Evolutionary conservation across 2,329 filamentous ascomycete genomes (phyloP).

Genomic region (Calonectria fujianensis): DNA sequence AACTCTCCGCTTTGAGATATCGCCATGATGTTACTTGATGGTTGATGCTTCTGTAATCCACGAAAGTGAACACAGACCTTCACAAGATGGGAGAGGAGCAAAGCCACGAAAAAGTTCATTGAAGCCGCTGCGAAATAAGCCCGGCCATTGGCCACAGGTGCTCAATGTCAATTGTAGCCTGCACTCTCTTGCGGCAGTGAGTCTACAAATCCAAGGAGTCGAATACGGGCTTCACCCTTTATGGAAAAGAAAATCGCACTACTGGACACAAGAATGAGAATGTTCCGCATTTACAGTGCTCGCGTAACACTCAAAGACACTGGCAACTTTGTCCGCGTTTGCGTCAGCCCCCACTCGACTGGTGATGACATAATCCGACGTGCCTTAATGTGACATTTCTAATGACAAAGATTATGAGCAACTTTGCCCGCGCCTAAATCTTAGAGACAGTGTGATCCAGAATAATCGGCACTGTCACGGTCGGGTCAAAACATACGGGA

Average conservation of each 20-base stretch:
- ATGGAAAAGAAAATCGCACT: background rate
- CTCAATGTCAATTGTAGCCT: background rate
- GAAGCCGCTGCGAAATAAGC: too few relatives aligned
- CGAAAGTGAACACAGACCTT: too few relatives aligned
- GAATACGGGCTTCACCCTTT: background rate
- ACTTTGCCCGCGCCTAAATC: conserved; percentile 17
- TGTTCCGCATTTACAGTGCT: background rate
- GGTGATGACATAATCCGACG: background rate
- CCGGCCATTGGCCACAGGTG: too few relatives aligned
- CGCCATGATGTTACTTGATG: too few relatives aligned
- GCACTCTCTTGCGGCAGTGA: background rate
- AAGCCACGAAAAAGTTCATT: too few relatives aligned
- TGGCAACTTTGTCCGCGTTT: background rate
- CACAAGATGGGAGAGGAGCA: too few relatives aligned
- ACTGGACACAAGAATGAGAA: background rate
- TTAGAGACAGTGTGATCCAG: background rate
- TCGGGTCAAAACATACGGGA: background rate
- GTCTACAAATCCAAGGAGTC: too few relatives aligned
- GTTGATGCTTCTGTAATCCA: too few relatives aligned
- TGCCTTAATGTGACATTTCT: background rate
- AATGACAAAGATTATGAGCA: background rate
- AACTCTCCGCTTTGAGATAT: background rate
- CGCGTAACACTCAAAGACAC: background rate
- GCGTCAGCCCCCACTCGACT: background rate
- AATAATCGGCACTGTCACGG: background rate